Percentiles rank a stretch among this genome's conserved stretches.
Conservation (phyloP, 495 filamentous ascomycete species). For the Trypethelium eluteriae region DNA sequence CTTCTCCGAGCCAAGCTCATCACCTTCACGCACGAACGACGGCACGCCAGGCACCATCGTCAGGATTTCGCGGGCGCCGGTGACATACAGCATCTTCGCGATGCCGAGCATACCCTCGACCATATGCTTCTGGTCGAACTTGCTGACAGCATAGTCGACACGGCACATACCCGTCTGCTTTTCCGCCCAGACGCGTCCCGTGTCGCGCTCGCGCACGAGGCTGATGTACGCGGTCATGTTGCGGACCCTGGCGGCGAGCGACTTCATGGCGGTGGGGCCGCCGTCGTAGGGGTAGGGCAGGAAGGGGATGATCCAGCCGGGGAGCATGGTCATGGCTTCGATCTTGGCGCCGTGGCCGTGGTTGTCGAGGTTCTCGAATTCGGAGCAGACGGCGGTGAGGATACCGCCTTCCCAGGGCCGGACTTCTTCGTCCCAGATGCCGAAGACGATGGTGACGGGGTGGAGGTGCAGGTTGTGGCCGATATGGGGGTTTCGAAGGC, state of each 20-base stretch:
- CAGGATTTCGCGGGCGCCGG: slow-evolving; percentile 72
- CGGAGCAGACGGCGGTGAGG: slow-evolving; percentile 66
- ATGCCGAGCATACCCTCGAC: slow-evolving; percentile 63
- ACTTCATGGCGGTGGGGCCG: slow-evolving; percentile 53
- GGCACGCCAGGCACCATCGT: slow-evolving; percentile 50
- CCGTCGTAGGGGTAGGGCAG: slow-evolving; percentile 55
- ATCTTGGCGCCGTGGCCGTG: slow-evolving; percentile 79
- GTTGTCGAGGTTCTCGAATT: slow-evolving; percentile 75
- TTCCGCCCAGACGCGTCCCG: slow-evolving; percentile 69
- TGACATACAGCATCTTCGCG: slow-evolving; percentile 67
- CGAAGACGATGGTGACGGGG: slow-evolving; percentile 56
- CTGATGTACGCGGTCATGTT: slow-evolving; percentile 62
- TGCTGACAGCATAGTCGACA: slow-evolving; percentile 60
- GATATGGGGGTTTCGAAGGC: slow-evolving; percentile 68
- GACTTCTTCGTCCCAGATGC: slow-evolving; percentile 56
- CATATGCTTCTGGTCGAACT: slow-evolving; percentile 60
- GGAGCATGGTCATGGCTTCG: slow-evolving; percentile 62
- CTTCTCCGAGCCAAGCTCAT: no score
- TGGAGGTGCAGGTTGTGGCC: slow-evolving; percentile 80
- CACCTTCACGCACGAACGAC: slow-evolving; percentile 52
- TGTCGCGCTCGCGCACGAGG: slow-evolving; percentile 62
- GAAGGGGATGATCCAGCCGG: slow-evolving; percentile 47
- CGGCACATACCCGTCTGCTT: slow-evolving; percentile 53
- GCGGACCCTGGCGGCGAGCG: slow-evolving; percentile 50
- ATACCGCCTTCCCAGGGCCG: slow-evolving; percentile 73